Percentiles rank a stretch among this genome's conserved stretches.
These are phyloP conservation scores for Rehmannia glutinosa DNA, from an alignment of 257 asterid species.

Conservation along the genomic window DNA sequence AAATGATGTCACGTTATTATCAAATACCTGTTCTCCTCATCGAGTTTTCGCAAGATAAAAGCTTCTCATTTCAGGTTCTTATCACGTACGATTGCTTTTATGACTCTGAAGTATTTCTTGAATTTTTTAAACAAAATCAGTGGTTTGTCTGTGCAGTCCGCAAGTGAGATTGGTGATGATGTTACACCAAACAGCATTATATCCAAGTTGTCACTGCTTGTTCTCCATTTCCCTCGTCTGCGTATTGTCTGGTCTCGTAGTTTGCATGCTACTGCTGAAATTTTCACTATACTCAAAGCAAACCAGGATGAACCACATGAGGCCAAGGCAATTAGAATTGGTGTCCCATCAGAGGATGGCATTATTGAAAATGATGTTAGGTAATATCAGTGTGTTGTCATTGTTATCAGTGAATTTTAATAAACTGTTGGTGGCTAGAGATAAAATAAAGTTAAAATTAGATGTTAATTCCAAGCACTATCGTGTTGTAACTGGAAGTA, in stretches of 20 bases:
- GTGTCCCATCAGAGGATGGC: conserved; percentile 98
- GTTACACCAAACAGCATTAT: conserved; percentile 86
- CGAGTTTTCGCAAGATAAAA: conserved; percentile 96
- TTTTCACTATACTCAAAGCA: conserved; percentile 70
- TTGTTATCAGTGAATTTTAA: conserved; percentile 3
- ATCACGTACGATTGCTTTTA: not conserved
- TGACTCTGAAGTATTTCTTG: not conserved
- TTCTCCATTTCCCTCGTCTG: conserved; percentile 95
- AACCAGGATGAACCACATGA: conserved; percentile 99
- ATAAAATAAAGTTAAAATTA: not conserved
- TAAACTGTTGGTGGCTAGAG: not conserved
- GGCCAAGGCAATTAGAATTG: conserved; percentile 88
- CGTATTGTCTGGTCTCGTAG: conserved; percentile 97
- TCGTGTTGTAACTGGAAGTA: not conserved
- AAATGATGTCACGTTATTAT: conserved; percentile 97
- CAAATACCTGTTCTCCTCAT: conserved; percentile 91
- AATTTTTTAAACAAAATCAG: conserved; percentile 4
- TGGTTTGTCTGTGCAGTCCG: conserved; percentile 58
- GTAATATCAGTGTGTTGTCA: conserved; percentile 28
- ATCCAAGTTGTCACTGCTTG: conserved; percentile 89
- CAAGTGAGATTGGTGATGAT: conserved; percentile 84
- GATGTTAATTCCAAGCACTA: not conserved
- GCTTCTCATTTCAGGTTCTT: conserved; percentile 96
- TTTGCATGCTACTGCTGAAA: conserved; percentile 93
- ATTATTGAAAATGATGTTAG: conserved; percentile 77